Base-by-base conservation (phyloP, 352 stramenopile genomes). In the Phytophthora vignae region DNA sequence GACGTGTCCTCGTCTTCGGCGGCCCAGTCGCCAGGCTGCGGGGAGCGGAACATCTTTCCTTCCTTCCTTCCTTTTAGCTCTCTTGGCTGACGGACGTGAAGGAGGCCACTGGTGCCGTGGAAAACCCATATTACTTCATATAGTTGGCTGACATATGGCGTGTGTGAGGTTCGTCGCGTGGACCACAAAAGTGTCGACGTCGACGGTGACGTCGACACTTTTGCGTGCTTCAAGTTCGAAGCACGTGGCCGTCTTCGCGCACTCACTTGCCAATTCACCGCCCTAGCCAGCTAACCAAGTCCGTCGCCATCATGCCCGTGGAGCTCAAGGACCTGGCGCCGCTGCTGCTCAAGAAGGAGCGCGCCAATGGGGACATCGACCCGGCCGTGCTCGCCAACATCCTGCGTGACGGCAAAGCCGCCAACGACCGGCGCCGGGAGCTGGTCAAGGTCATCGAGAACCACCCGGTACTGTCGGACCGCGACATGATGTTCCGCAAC, bases 21-120 rank as follows among this genome's bases (percentile, higher is more conserved):
- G 55, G 86, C 88, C 86, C 88, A 94, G 73, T 92, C 85, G 53
- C 84, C 82, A 8, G 83, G 62, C 65, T 94, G 71, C n/a, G 83
- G 71, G 31, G 82, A 77, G 71, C 88, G 86, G 67, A 94, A 92
- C 88, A 95, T 95, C 40, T 49, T n/a, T 49, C 6, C 40, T n/a
- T n/a, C 14, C 17, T 17, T 44, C 14, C 38, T 15, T 19, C 14
- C 40, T 8, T 21, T n/a, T 21, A 61, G 19, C 21, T 60, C 36
- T 42, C 36, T 42, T 42, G 36, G 36, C 36, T 33, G 29, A 33
- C 29, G 29, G 29, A 33, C 27, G 27, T 31, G 27, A 31, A 31
- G 27, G 27, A 31, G 27, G 27, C 3, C 27, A 31, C 27, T 40
- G 33, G 33, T 15, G 33, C 33, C 9, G 33, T 40, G 33, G 10